Percentiles rank a stretch among this genome's conserved stretches.
Evolutionary conservation across 495 filamentous ascomycete species (phyloP).

Genomic region (Parathielavia hyrcaniae): DNA sequence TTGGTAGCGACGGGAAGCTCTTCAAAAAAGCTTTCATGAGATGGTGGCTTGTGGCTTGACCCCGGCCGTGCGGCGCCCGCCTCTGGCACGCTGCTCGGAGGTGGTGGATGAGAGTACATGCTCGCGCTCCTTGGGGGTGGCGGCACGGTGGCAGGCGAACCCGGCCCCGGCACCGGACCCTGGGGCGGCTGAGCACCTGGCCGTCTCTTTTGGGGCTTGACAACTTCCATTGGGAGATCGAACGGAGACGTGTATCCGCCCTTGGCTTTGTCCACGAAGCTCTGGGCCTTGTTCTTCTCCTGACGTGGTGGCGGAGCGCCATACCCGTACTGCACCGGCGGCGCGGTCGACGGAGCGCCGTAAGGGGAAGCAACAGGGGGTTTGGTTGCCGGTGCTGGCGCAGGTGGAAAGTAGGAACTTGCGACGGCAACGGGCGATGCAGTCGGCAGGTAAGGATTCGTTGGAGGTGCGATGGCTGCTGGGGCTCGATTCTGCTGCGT

Average conservation of each 20-base stretch:
- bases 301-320: conserved; percentile 36
- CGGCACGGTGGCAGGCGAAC: conserved; percentile 39
- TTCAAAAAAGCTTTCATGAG: conserved; percentile 69
- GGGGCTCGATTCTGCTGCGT: conserved; percentile 26
- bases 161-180: conserved; percentile 27
- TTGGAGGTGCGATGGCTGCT: background rate
- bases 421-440: conserved; percentile 28
- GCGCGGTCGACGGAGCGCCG: conserved; percentile 34
- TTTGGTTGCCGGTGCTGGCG: conserved; percentile 22
- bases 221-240: conserved; percentile 85
- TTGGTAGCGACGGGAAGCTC: conserved; percentile 67
- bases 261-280: conserved; percentile 83
- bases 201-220: conserved; percentile 56
- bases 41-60: conserved; percentile 30
- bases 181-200: conserved; percentile 41
- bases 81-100: conserved; percentile 30
- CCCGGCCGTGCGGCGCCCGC: conserved; percentile 29
- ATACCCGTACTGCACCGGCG: conserved; percentile 42
- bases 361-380: conserved; percentile 31
- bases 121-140: conserved; percentile 58
- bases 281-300: conserved; percentile 55
- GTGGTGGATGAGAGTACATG: conserved; percentile 41
- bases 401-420: conserved; percentile 33
- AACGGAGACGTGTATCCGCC: conserved; percentile 90
- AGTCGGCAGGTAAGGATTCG: conserved; percentile 25